Percentiles rank a stretch among this genome's conserved stretches.
Evolutionary conservation across 129 eudicot genomes (phyloP).

Genomic region (Flaveria bidentis): DNA sequence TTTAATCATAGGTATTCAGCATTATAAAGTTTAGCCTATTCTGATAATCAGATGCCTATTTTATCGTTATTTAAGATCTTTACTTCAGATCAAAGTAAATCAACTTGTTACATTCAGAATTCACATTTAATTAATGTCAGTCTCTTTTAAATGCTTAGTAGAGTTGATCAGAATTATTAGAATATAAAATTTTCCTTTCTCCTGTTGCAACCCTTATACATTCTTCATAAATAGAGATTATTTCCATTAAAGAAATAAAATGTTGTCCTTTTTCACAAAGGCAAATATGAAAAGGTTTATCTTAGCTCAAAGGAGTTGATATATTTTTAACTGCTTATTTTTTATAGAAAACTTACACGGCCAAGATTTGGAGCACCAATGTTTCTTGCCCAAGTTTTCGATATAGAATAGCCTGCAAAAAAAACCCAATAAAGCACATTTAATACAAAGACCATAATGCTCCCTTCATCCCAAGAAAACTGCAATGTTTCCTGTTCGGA

Average conservation of each 20-base stretch:
- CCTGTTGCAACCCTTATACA: not conserved
- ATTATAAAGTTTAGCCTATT: not conserved
- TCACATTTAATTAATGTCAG: slow-evolving; percentile 4
- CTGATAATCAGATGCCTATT: not conserved
- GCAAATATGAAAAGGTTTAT: not conserved
- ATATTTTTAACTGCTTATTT: not conserved
- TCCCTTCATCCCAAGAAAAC: slow-evolving; percentile 7
- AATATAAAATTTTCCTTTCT: not conserved
- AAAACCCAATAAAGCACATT: slow-evolving; percentile 21
- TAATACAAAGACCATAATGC: slow-evolving; percentile 11
- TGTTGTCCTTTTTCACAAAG: not conserved
- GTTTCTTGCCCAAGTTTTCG: slow-evolving; percentile 92
- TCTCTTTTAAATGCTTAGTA: not conserved
- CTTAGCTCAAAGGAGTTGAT: slow-evolving; percentile 10
- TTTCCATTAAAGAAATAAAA: not conserved
- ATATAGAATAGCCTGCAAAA: slow-evolving; percentile 86
- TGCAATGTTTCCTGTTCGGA: slow-evolving; percentile 9
- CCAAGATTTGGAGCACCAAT: slow-evolving; percentile 85
- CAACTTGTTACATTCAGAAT: slow-evolving; percentile 10
- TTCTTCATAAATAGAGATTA: not conserved
- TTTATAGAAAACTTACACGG: slow-evolving; percentile 60
- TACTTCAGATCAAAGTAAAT: not conserved
- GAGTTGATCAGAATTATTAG: not conserved
- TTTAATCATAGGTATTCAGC: not conserved
- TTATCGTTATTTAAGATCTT: slow-evolving; percentile 12